Evolutionary conservation across 331 rosid species (phyloP).

Genomic region (Telfairia occidentalis): DNA sequence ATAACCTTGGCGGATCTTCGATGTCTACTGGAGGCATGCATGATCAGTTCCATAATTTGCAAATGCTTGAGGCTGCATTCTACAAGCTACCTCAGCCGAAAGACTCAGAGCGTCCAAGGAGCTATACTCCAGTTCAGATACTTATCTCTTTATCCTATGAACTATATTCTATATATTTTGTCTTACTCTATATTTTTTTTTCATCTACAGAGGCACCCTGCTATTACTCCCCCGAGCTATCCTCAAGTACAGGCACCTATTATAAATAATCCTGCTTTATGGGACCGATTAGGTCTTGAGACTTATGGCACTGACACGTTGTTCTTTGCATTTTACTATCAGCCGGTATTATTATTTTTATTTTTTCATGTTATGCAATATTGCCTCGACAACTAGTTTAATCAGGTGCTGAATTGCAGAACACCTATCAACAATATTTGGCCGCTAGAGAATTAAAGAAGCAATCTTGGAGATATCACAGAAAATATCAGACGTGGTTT

Average conservation of each 20-base stretch:
- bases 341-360: constrained; percentile 48
- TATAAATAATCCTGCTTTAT: constrained; percentile 83
- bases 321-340: constrained; percentile 89
- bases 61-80: constrained; percentile 85
- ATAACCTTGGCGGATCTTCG: constrained; percentile 47
- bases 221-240: constrained; percentile 66
- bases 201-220: constrained; percentile 61
- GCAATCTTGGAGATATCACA: constrained; percentile 98
- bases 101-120: constrained; percentile 90
- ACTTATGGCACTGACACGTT: constrained; percentile 65
- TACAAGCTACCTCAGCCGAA: constrained; percentile 69
- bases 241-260: constrained; percentile 94
- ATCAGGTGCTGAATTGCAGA: constrained; percentile 36
- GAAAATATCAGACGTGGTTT: constrained; percentile 90
- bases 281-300: constrained; percentile 79
- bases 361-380: not conserved
- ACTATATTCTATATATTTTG: constrained; percentile 1
- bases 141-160: constrained; percentile 4
- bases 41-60: constrained; percentile 59
- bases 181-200: constrained; percentile 13
- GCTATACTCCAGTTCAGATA: constrained; percentile 65
- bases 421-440: constrained; percentile 86
- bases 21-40: constrained; percentile 54
- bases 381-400: constrained; percentile 4
- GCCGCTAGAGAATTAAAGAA: constrained; percentile 98